These are phyloP conservation scores for Candida germanica DNA, from an alignment of 805 yeast species.

Conservation along the genomic window DNA sequence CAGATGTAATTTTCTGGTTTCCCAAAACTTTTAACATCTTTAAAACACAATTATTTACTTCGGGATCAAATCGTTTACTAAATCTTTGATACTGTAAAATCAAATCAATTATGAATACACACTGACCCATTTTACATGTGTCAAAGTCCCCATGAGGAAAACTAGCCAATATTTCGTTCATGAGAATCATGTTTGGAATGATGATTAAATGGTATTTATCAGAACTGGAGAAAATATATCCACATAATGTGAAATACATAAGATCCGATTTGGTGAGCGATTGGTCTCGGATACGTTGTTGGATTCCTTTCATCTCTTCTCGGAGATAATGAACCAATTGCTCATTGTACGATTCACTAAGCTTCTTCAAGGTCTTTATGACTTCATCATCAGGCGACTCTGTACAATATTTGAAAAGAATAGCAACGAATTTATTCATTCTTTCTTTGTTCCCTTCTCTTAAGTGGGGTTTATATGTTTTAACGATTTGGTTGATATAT, in stretches of 20 bases:
- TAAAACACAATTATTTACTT: slow-evolving; percentile 39
- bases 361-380: slow-evolving; percentile 46
- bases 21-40: slow-evolving; percentile 36
- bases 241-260: slow-evolving; percentile 66
- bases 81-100: slow-evolving; percentile 71
- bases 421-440: slow-evolving; percentile 58
- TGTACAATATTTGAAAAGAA: slow-evolving; percentile 61
- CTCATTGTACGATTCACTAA: slow-evolving; percentile 65
- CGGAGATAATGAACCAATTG: slow-evolving; percentile 63
- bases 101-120: slow-evolving; percentile 63
- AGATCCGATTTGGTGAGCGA: slow-evolving; percentile 45
- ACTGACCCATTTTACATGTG: slow-evolving; percentile 45
- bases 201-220: slow-evolving; percentile 92
- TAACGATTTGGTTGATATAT: slow-evolving; percentile 54
- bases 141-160: slow-evolving; percentile 36
- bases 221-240: slow-evolving; percentile 84
- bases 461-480: slow-evolving; percentile 67
- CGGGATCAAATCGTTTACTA: slow-evolving; percentile 82
- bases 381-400: slow-evolving; percentile 31
- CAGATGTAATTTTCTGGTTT: background rate
- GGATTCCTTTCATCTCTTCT: slow-evolving; percentile 52
- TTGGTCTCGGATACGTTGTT: slow-evolving; percentile 40
- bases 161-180: slow-evolving; percentile 58
- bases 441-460: slow-evolving; percentile 80
- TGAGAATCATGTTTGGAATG: slow-evolving; percentile 74